Evolutionary conservation across 345 rosid species (phyloP).

Genomic region (Citrus reticulata): DNA sequence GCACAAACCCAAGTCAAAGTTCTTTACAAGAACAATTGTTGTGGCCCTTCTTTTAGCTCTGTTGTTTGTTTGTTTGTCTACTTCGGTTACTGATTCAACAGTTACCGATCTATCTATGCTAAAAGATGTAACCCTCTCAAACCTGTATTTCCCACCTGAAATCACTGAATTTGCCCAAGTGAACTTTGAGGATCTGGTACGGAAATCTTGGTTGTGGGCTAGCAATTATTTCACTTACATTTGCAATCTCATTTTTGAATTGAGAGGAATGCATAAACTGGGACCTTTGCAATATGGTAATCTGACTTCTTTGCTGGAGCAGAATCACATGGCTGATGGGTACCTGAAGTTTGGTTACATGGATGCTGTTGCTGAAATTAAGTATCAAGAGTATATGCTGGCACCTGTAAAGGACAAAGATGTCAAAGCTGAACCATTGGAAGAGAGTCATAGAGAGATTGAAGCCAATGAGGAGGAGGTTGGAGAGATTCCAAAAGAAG

Average conservation of each 20-base stretch:
- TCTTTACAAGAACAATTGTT: slow-evolving; percentile 38
- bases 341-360: slow-evolving; percentile 17
- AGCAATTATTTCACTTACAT: slow-evolving; percentile 26
- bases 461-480: background rate
- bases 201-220: slow-evolving; percentile 36
- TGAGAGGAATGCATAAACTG: slow-evolving; percentile 21
- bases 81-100: slow-evolving; percentile 33
- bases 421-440: background rate
- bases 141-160: slow-evolving; percentile 39
- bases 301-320: slow-evolving; percentile 44
- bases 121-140: slow-evolving; percentile 24
- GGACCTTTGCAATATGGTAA: slow-evolving; percentile 44
- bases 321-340: slow-evolving; percentile 25
- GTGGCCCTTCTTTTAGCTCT: slow-evolving; percentile 38
- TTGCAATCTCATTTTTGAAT: slow-evolving; percentile 29
- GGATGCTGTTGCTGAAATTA: background rate
- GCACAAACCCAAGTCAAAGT: slow-evolving; percentile 20
- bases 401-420: slow-evolving; percentile 18
- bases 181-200: slow-evolving; percentile 27
- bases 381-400: background rate
- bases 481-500: slow-evolving; percentile 15
- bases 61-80: slow-evolving; percentile 28
- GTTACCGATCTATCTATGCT: slow-evolving; percentile 18
- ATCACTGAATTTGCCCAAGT: slow-evolving; percentile 33
- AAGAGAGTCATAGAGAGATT: background rate